Evolutionary conservation across 805 yeast species (phyloP).

Genomic region (Saccharomycopsis vini): DNA sequence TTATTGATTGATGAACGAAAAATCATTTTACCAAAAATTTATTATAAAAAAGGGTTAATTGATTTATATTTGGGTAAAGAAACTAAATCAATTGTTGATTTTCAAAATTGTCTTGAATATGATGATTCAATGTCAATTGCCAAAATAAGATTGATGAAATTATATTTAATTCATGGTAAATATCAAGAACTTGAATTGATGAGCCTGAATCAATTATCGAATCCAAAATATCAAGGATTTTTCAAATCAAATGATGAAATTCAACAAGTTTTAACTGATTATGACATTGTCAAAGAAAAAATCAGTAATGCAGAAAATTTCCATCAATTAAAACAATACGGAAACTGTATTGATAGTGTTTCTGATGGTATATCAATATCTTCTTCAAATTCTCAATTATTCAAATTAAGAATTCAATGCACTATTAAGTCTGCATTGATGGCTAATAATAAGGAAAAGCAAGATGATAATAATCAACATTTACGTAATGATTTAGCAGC

Average conservation of each 20-base stretch:
- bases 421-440: conserved; percentile 12
- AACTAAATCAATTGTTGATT: conserved; percentile 41
- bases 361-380: conserved; percentile 11
- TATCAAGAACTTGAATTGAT: conserved; percentile 31
- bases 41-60: conserved; percentile 53
- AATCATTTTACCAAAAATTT: conserved; percentile 33
- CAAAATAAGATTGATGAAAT: conserved; percentile 36
- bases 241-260: conserved; percentile 15
- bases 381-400: conserved; percentile 9
- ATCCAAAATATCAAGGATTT: conserved; percentile 1
- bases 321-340: conserved; percentile 1
- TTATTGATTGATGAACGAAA: conserved; percentile 5
- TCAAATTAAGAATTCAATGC: conserved; percentile 14
- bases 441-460: conserved; percentile 11
- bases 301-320: conserved; percentile 3
- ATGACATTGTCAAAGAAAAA: conserved; percentile 7
- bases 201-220: neutral
- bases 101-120: conserved; percentile 36
- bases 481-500: conserved; percentile 10
- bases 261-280: conserved; percentile 19
- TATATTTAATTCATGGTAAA: conserved; percentile 46
- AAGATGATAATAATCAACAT: conserved; percentile 1
- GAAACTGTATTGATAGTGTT: conserved; percentile 14
- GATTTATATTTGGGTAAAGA: conserved; percentile 51
- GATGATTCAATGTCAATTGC: conserved; percentile 35